Conservation (phyloP, 495 filamentous ascomycete species). For the Talaromyces ruber region DNA sequence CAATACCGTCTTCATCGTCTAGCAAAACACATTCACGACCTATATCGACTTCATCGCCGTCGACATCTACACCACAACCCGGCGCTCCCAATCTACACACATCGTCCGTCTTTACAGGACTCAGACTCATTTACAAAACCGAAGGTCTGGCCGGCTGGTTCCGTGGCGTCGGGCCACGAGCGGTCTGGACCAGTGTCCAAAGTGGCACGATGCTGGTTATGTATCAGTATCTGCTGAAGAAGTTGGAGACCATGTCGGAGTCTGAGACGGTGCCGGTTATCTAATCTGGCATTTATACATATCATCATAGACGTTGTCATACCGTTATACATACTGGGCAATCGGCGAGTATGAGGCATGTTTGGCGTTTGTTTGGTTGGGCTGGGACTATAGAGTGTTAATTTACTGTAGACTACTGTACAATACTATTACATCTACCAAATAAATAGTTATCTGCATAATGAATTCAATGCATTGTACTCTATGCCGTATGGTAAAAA, state of each 20-base stretch:
- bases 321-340: background rate
- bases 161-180: slow-evolving; percentile 83
- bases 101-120: slow-evolving; percentile 74
- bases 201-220: slow-evolving; percentile 94
- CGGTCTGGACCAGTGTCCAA: slow-evolving; percentile 97
- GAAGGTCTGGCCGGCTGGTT: slow-evolving; percentile 91
- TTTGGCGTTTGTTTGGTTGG: background rate
- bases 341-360: background rate
- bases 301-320: background rate
- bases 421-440: background rate
- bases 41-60: slow-evolving; percentile 81
- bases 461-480: background rate
- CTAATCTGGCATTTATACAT: background rate
- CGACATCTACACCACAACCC: slow-evolving; percentile 65
- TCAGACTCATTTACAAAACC: slow-evolving; percentile 77
- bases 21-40: slow-evolving; percentile 38
- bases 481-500: background rate
- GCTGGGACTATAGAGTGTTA: background rate
- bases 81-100: slow-evolving; percentile 75
- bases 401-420: background rate
- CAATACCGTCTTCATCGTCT: slow-evolving; percentile 17
- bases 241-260: slow-evolving; percentile 47
- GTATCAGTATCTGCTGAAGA: slow-evolving; percentile 80
- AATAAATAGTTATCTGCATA: background rate
- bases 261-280: background rate